A percentile compares a stretch with the other conserved stretches of the same genome.
Evolutionary conservation across 1,139 yeast species (phyloP).

Genomic region (Candida freyschussii): DNA sequence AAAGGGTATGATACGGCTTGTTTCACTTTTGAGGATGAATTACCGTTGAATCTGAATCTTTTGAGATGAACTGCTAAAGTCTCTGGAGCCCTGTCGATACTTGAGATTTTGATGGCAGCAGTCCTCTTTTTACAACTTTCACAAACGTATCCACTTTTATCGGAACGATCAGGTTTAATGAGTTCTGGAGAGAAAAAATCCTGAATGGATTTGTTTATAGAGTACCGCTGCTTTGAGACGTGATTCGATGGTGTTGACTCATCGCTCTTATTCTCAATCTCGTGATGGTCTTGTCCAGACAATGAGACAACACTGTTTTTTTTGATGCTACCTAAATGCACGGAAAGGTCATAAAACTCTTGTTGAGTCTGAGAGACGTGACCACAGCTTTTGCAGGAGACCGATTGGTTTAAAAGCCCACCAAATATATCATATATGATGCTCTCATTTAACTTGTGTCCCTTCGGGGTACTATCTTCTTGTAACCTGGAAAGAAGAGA

Average conservation of each 20-base stretch:
- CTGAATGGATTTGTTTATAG: slow-evolving; percentile 66
- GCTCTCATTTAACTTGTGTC: slow-evolving; percentile 73
- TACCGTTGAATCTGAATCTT: slow-evolving; percentile 82
- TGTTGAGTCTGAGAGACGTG: slow-evolving; percentile 85
- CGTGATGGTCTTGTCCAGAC: slow-evolving; percentile 7
- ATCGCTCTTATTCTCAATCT: slow-evolving; percentile 1
- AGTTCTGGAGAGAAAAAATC: slow-evolving; percentile 82
- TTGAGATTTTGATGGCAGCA: slow-evolving; percentile 69
- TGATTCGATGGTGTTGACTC: slow-evolving; percentile 6
- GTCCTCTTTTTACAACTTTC: slow-evolving; percentile 79
- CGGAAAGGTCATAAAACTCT: slow-evolving; percentile 87
- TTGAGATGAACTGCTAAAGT: slow-evolving; percentile 82
- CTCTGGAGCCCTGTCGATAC: slow-evolving; percentile 82
- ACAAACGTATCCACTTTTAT: slow-evolving; percentile 73
- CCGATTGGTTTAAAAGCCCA: slow-evolving; percentile 78
- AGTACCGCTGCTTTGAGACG: slow-evolving; percentile 37
- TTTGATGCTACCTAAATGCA: slow-evolving; percentile 44
- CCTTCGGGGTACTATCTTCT: slow-evolving; percentile 89
- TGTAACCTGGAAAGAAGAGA: slow-evolving; percentile 81
- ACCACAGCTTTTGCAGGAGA: slow-evolving; percentile 76
- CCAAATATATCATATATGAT: slow-evolving; percentile 92
- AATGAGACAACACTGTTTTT: slow-evolving; percentile 15
- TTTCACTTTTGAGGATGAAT: slow-evolving; percentile 75
- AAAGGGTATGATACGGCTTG: slow-evolving; percentile 80
- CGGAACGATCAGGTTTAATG: slow-evolving; percentile 60